These are phyloP conservation scores for Cucumis melo DNA, from an alignment of 306 rosid genomes.

Conservation along the genomic window DNA sequence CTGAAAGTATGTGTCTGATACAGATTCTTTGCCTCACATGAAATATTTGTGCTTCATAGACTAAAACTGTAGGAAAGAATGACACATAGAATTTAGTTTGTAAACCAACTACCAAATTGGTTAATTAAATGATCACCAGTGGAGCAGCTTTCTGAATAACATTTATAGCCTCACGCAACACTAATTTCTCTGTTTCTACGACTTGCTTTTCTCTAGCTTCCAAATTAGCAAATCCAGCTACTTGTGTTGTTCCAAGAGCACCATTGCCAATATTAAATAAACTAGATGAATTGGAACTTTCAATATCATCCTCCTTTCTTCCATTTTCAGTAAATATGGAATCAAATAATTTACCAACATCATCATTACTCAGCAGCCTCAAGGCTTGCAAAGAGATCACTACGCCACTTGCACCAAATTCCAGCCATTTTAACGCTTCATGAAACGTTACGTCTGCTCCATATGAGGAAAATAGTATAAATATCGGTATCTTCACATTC, in stretches of 20 bases:
- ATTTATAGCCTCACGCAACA: slow-evolving; percentile 54
- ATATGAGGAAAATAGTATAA: slow-evolving; percentile 18
- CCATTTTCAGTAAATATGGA: slow-evolving; percentile 12
- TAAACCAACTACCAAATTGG: slow-evolving; percentile 49
- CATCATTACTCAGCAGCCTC: slow-evolving; percentile 34
- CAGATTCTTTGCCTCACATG: too few species aligned
- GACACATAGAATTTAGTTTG: background rate
- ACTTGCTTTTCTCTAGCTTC: slow-evolving; percentile 61
- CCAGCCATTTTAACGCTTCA: slow-evolving; percentile 37
- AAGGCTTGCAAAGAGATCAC: slow-evolving; percentile 44
- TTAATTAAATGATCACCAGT: slow-evolving; percentile 92
- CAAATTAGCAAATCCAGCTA: slow-evolving; percentile 70
- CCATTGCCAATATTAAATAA: slow-evolving; percentile 22
- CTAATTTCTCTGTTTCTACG: slow-evolving; percentile 49
- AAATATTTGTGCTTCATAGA: too few species aligned
- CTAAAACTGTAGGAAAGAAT: background rate
- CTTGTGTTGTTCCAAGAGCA: slow-evolving; percentile 17
- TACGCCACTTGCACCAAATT: slow-evolving; percentile 78
- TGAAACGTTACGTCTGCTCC: slow-evolving; percentile 21
- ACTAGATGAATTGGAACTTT: slow-evolving; percentile 7
- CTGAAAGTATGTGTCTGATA: too few species aligned
- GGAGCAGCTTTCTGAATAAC: slow-evolving; percentile 92
- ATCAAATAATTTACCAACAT: slow-evolving; percentile 29
- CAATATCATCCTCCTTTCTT: slow-evolving; percentile 13
- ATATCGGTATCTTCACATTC: slow-evolving; percentile 75